Evolutionary conservation across 2,329 filamentous ascomycete species (phyloP).

Genomic region (Venturia nashicola): DNA sequence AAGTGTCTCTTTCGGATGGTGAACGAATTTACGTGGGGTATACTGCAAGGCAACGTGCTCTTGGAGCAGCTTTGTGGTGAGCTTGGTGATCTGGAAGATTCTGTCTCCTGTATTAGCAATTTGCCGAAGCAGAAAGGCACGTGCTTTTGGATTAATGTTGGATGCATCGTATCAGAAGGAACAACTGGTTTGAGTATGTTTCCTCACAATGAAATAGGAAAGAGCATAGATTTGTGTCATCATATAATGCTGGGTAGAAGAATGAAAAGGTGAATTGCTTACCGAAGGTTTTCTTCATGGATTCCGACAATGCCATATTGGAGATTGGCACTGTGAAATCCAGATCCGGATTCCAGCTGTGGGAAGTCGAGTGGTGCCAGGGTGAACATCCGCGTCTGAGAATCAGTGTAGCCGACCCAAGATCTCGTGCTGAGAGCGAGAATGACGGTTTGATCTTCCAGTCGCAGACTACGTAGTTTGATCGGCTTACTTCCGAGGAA

Average conservation of each 20-base stretch:
- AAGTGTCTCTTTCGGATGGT: constrained; percentile 74
- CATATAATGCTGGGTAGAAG: constrained; percentile 10
- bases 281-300: constrained; percentile 78
- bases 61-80: constrained; percentile 75
- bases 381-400: constrained; percentile 76
- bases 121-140: constrained; percentile 9
- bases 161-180: constrained; percentile 64
- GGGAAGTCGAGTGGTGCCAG: constrained; percentile 85
- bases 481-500: constrained; percentile 88
- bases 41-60: constrained; percentile 79
- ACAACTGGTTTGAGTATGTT: constrained; percentile 62
- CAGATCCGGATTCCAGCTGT: constrained; percentile 86
- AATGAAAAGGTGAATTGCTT: constrained; percentile 29
- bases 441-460: constrained; percentile 73
- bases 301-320: constrained; percentile 90
- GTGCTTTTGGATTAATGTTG: neutral
- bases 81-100: constrained; percentile 82
- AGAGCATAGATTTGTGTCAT: constrained; percentile 11
- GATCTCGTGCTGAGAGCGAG: constrained; percentile 83
- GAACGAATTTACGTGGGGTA: constrained; percentile 77
- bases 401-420: constrained; percentile 92
- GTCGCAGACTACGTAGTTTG: constrained; percentile 80
- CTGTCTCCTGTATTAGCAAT: constrained; percentile 28
- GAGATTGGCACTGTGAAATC: constrained; percentile 91
- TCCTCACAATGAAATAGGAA: constrained; percentile 9